Evolutionary conservation across 1,139 yeast species (phyloP).

Genomic region (Sugiyamaella paludigena): DNA sequence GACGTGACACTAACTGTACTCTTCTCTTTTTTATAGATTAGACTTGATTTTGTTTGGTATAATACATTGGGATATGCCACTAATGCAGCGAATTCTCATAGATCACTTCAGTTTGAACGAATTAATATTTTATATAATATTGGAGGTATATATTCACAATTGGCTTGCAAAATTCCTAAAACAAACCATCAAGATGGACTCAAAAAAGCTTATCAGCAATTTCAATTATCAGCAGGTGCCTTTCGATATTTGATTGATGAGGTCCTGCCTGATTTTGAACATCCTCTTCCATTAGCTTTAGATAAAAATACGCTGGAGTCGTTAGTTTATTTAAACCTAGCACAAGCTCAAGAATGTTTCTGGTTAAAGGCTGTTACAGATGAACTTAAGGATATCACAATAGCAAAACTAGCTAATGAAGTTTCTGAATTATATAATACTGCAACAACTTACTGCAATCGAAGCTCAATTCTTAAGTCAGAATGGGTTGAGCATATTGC

Average conservation of each 20-base stretch:
- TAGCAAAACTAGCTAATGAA: conserved; percentile 64
- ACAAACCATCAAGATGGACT: conserved; percentile 51
- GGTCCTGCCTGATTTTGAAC: conserved; percentile 29
- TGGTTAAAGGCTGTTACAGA: conserved; percentile 71
- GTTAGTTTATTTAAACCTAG: conserved; percentile 54
- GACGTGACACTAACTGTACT: neutral
- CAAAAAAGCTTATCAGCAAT: conserved; percentile 60
- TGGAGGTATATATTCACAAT: conserved; percentile 59
- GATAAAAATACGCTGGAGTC: conserved; percentile 45
- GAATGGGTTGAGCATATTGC: conserved; percentile 65
- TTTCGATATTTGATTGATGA: conserved; percentile 45
- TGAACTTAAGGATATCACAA: conserved; percentile 59
- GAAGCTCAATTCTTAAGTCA: conserved; percentile 51
- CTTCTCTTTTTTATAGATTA: conserved; percentile 19
- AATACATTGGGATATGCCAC: conserved; percentile 60
- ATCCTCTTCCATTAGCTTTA: conserved; percentile 44
- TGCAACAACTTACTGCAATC: conserved; percentile 47
- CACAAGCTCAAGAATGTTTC: conserved; percentile 84
- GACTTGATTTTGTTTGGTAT: conserved; percentile 64
- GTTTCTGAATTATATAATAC: conserved; percentile 56
- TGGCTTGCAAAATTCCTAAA: conserved; percentile 45
- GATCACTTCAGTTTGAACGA: conserved; percentile 56
- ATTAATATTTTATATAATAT: conserved; percentile 65
- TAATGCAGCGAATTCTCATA: conserved; percentile 42
- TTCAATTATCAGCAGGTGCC: conserved; percentile 68